These are phyloP conservation scores for Colletotrichum godetiae DNA, from an alignment of 2,329 filamentous ascomycete genomes.

Conservation along the genomic window DNA sequence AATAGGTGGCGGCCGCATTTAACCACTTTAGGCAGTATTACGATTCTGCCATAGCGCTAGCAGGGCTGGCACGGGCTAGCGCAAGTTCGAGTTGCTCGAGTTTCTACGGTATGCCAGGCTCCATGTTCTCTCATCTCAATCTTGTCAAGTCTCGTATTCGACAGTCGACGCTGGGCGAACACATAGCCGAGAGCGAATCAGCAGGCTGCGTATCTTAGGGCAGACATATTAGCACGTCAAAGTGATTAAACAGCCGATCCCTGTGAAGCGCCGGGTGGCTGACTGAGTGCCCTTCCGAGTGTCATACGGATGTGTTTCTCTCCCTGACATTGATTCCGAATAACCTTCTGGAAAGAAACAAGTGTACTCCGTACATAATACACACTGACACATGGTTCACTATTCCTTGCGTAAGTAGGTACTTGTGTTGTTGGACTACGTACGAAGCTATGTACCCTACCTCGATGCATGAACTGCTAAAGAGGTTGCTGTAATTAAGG, in stretches of 20 bases:
- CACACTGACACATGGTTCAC: background rate
- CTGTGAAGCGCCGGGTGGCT: slow-evolving; percentile 21
- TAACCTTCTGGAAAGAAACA: background rate
- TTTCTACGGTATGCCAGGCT: background rate
- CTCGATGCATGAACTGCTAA: slow-evolving; percentile 17
- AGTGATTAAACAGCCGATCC: slow-evolving; percentile 8
- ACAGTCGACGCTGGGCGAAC: background rate
- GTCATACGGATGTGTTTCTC: background rate
- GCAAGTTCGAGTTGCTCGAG: no score
- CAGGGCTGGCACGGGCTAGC: no score
- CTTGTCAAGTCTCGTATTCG: slow-evolving; percentile 18
- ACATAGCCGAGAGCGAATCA: slow-evolving; percentile 3
- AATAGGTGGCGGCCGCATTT: no score
- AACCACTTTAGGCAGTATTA: no score
- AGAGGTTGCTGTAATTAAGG: slow-evolving; percentile 7
- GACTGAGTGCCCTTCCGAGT: slow-evolving; percentile 15
- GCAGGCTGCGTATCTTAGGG: background rate
- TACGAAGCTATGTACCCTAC: background rate
- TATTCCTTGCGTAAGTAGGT: background rate
- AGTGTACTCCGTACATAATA: background rate
- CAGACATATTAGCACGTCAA: slow-evolving; percentile 7
- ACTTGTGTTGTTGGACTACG: background rate
- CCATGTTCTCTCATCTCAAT: background rate
- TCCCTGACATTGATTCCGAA: slow-evolving; percentile 8
- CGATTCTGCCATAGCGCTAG: no score